Base-by-base conservation (phyloP, 345 rosid genomes). In the Moricandia moricandioides region DNA sequence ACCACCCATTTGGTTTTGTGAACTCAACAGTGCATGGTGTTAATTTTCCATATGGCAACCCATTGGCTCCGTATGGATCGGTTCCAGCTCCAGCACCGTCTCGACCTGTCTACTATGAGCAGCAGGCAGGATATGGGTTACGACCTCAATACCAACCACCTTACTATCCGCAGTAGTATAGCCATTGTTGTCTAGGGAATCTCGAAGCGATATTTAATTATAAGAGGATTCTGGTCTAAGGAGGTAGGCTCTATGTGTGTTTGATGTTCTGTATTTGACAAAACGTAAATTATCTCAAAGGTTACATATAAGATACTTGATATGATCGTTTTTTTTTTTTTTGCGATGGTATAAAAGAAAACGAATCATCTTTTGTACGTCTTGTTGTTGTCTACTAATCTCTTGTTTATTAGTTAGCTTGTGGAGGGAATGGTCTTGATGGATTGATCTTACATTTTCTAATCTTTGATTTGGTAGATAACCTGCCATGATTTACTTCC, bases 101-200 rank as follows among this genome's bases (percentile, higher is more conserved):
- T 43, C 77, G 45, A 66, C 82, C 87, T 29, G 67, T 75, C 40
- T 79, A 70, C 76, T 81, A 81, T 73, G 83, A 76, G 51, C 76
- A 84, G 63, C 77, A 83, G 52, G 68, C 73, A 61, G 69, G 63
- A 37, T 82, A 81, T 62, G 84, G 78, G 51, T 60, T 80, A 56
- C 84, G 83, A 52, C 79, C 86, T 71, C 52, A n/a, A 47, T 47
- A 72, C 66, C 84, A 78, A 24, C 72, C 89, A 47, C 52, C 52
- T 52, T 85, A 86, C 78, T 78, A 84, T 77, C 84, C 84, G 58
- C 81, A 75, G 67, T 90, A 88, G 80, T 26, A 75, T 65, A 51
- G 31, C 72, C 18, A 0, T 66, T 31, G 66, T 56, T 58, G 16
- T 10, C 6, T 4, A 16, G 58, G 43, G 27, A 10, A 55, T 43